Conservation (phyloP, 257 asterid species). For the Primulina eburnea region DNA sequence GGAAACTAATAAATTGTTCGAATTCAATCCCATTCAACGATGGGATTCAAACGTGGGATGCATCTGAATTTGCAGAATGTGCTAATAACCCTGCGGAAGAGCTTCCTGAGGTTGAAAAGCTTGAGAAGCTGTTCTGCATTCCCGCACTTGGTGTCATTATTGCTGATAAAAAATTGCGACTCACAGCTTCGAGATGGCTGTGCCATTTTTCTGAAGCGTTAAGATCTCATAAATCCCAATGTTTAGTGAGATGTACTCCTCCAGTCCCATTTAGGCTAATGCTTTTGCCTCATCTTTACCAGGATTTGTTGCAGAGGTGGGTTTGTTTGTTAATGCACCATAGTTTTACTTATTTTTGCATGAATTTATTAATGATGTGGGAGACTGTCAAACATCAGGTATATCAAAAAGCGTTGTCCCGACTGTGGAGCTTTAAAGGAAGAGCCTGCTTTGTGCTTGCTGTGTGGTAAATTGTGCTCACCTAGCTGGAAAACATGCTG, state of each 20-base stretch:
- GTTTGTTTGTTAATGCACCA: constrained; percentile 15
- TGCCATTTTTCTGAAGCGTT: constrained; percentile 49
- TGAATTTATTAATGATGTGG: constrained; percentile 19
- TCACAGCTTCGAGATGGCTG: constrained; percentile 61
- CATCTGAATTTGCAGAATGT: constrained; percentile 36
- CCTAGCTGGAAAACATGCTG: constrained; percentile 86
- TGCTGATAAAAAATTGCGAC: constrained; percentile 50
- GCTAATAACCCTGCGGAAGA: constrained; percentile 38
- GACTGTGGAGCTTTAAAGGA: constrained; percentile 66
- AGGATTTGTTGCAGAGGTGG: constrained; percentile 93
- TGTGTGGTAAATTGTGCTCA: constrained; percentile 94
- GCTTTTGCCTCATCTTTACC: constrained; percentile 76
- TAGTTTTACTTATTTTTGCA: constrained; percentile 2
- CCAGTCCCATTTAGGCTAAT: constrained; percentile 83
- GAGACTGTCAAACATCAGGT: constrained; percentile 44
- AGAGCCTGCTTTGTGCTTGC: constrained; percentile 86
- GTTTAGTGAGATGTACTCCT: constrained; percentile 56
- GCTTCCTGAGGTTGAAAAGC: constrained; percentile 56
- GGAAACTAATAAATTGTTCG: constrained; percentile 75
- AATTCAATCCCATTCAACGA: constrained; percentile 50
- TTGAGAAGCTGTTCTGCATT: constrained; percentile 73
- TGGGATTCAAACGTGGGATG: constrained; percentile 44
- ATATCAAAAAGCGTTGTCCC: constrained; percentile 73
- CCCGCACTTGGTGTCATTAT: constrained; percentile 61
- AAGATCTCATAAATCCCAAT: constrained; percentile 38